Conservation (phyloP, 306 rosid species). For the Vigna radiata region DNA sequence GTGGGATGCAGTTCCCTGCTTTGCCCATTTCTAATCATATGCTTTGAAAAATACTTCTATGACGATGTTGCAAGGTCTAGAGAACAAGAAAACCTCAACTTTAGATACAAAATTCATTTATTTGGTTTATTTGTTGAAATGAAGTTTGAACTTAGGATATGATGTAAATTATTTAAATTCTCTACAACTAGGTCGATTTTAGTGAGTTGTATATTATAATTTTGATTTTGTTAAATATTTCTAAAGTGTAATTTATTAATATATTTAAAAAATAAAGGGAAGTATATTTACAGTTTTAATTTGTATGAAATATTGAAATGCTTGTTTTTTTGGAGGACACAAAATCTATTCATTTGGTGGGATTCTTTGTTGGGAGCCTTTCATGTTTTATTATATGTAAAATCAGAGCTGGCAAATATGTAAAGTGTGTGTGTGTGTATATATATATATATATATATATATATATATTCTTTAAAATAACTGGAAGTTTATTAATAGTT, state of each 20-base stretch:
- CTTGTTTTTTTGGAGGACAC: neutral
- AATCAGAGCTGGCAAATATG: no score
- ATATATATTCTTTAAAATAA: no score
- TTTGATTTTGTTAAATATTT: no score
- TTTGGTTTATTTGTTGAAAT: slow-evolving; percentile 10
- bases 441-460: no score
- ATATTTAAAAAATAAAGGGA: neutral
- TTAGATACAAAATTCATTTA: slow-evolving; percentile 1
- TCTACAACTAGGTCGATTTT: neutral
- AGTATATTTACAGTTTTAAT: neutral
- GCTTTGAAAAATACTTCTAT: slow-evolving; percentile 37
- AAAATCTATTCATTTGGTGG: slow-evolving; percentile 12
- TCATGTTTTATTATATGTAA: neutral
- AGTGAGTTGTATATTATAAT: neutral
- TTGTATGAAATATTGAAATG: no score
- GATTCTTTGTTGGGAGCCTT: neutral
- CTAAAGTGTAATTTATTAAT: neutral
- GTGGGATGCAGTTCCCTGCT: slow-evolving; percentile 19
- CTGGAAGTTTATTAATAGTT: no score
- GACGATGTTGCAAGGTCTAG: slow-evolving; percentile 7
- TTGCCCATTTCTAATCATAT: slow-evolving; percentile 6
- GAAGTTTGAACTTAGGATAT: neutral
- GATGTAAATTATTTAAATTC: neutral
- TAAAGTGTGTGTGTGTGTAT: no score
- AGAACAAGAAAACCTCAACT: slow-evolving; percentile 33